These are phyloP conservation scores for Podaxis sp. DNA, from an alignment of 768 basidiomycete species.

Conservation along the genomic window DNA sequence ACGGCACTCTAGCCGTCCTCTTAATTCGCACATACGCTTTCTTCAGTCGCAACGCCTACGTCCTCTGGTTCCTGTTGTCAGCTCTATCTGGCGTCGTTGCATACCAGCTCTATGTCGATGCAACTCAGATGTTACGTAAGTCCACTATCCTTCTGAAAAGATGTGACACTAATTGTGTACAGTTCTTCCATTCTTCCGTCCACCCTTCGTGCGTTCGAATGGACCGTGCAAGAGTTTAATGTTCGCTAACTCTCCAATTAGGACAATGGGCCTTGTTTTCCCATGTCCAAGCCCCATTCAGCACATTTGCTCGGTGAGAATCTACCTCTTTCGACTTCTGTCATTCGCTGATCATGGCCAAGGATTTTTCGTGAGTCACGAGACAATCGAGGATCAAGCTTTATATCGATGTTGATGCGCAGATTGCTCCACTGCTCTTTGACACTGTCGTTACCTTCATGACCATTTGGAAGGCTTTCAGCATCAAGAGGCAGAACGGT, in stretches of 20 bases:
- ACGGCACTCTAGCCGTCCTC: conserved; percentile 52
- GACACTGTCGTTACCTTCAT: conserved; percentile 78
- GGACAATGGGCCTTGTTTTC: conserved; percentile 69
- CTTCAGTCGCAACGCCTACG: conserved; percentile 71
- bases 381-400: not conserved
- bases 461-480: conserved; percentile 76
- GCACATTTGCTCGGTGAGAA: conserved; percentile 71
- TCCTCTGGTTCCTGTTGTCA: conserved; percentile 59
- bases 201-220: conserved; percentile 46
- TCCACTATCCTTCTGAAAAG: conserved; percentile 9
- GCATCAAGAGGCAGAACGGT: conserved; percentile 69
- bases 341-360: conserved; percentile 13
- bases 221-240: not conserved
- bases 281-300: conserved; percentile 78
- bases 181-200: conserved; percentile 66
- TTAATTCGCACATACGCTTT: conserved; percentile 84
- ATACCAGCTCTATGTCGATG: conserved; percentile 79
- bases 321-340: conserved; percentile 5
- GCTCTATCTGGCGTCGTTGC: conserved; percentile 71
- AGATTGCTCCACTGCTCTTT: conserved; percentile 80
- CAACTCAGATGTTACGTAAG: conserved; percentile 73
- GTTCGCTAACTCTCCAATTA: conserved; percentile 14
- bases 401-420: conserved; percentile 12
- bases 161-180: conserved; percentile 9
- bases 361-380: conserved; percentile 55